Evolutionary conservation across 2,329 filamentous ascomycete species (phyloP), one percentile per base, ranked within the genome.

Genomic region (Plectosphaerella plurivora): DNA sequence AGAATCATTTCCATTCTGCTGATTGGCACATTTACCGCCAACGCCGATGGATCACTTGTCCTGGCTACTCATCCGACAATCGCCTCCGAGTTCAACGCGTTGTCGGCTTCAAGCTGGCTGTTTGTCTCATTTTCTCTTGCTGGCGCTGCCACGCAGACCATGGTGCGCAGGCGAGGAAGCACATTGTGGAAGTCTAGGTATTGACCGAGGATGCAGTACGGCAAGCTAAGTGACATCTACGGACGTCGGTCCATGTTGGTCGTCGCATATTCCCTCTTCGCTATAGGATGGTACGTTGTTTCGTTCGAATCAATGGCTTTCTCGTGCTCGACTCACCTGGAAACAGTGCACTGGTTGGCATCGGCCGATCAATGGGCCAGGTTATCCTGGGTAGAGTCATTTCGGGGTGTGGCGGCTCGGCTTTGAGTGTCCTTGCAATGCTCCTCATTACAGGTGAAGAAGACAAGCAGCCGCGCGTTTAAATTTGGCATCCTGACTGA

Each of bases 31-130:
- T 88, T 90, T 58, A 79, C 88, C 14, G 78, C 80, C 8, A 84
- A 85, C 51, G 78, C 81, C 14, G 87, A 91, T 61, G 68, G 72
- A 0, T 85, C 83, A 1, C 69, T 90, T 0, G 76, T 90, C 0
- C 69, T 90, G 35, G 86, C 87, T 0, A 87, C 86, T 0, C 82
- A 87, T 53, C 78, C 80, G 1, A 72, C 72, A 4, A 83, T 86
- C 50, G 78, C 81, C 0, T 86, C 82, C 11, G 78, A 85, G 51
- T 86, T 86, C 58, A 70, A 77, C 51, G 72, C 74, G 33, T 61
- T 86, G 5, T 74, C 73, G n/a, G 74, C 79, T 49, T 83, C 81
- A 3, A 82, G 75, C 54, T 83, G 82, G 67, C 49, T 69, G 0
- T 62, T 68, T 12, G 63, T 63, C 1, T 58, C 62, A 3, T 69